Percentiles rank a stretch among this genome's conserved stretches.
Evolutionary conservation across 1,139 yeast species (phyloP).

Genomic region (Zygosaccharomyces pseudobailii): DNA sequence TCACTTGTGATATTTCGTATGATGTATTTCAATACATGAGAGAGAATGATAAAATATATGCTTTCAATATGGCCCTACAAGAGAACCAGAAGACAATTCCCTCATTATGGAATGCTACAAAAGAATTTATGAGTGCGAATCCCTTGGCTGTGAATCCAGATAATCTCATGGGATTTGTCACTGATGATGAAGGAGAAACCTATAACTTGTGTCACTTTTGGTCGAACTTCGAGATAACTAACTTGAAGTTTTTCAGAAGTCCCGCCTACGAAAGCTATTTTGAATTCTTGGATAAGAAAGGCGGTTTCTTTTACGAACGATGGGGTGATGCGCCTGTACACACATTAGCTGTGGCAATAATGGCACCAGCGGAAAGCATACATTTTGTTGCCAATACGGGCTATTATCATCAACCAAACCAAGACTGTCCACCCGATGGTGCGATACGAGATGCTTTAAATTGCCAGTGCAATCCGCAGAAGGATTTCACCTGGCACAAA

Average conservation of each 20-base stretch:
- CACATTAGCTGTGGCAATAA: slow-evolving; percentile 73
- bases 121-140: slow-evolving; percentile 49
- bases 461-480: slow-evolving; percentile 46
- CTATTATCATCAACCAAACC: slow-evolving; percentile 69
- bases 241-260: slow-evolving; percentile 64
- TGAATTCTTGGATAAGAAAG: slow-evolving; percentile 59
- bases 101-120: slow-evolving; percentile 66
- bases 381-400: slow-evolving; percentile 93
- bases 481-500: slow-evolving; percentile 39
- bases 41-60: slow-evolving; percentile 62
- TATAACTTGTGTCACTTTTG: slow-evolving; percentile 86
- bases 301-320: slow-evolving; percentile 81
- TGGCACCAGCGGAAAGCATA: slow-evolving; percentile 59
- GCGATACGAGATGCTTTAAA: slow-evolving; percentile 41
- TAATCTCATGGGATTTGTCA: slow-evolving; percentile 55
- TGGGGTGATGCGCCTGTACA: slow-evolving; percentile 98
- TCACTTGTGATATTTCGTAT: slow-evolving; percentile 83
- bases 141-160: slow-evolving; percentile 45
- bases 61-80: slow-evolving; percentile 70
- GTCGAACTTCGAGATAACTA: slow-evolving; percentile 90
- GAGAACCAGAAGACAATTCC: slow-evolving; percentile 80
- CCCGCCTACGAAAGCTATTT: slow-evolving; percentile 61
- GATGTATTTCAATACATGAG: slow-evolving; percentile 90
- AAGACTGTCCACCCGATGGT: slow-evolving; percentile 70
- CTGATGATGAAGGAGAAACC: slow-evolving; percentile 50